phyloP scores from a whole-genome alignment of 1,139 yeast species.

The Lodderomyces jiufengensis region DNA sequence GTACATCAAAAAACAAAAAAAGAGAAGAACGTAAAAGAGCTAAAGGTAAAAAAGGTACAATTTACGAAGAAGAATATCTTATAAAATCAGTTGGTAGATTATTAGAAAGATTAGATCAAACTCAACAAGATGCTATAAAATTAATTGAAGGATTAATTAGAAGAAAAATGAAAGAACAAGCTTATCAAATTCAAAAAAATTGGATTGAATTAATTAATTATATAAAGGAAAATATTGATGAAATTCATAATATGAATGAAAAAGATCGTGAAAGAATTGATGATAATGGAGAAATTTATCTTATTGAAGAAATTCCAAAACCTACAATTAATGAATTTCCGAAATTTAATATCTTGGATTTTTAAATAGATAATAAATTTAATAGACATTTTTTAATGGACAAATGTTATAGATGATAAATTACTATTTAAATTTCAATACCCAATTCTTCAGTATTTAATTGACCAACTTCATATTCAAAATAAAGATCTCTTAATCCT shows the following conservation, averaged over 20 bases:
- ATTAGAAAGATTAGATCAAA: slow-evolving; percentile 73
- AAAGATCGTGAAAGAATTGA: slow-evolving; percentile 84
- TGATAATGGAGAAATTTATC: slow-evolving; percentile 80
- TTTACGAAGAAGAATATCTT: slow-evolving; percentile 94
- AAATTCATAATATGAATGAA: slow-evolving; percentile 77
- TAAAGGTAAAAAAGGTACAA: slow-evolving; percentile 95
- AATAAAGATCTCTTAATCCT: slow-evolving; percentile 23
- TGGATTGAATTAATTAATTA: slow-evolving; percentile 57
- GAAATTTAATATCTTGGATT: slow-evolving; percentile 53
- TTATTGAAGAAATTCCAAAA: slow-evolving; percentile 67
- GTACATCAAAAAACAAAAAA: slow-evolving; percentile 85
- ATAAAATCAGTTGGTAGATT: slow-evolving; percentile 85
- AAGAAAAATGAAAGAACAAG: slow-evolving; percentile 72
- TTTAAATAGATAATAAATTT: slow-evolving; percentile 20
- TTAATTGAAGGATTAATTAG: slow-evolving; percentile 76
- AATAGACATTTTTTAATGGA: not conserved
- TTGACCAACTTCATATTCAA: slow-evolving; percentile 16
- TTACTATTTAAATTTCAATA: not conserved
- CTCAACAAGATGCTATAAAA: slow-evolving; percentile 69
- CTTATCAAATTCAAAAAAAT: slow-evolving; percentile 71
- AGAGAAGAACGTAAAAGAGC: slow-evolving; percentile 96
- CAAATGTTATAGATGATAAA: not conserved
- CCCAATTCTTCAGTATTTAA: slow-evolving; percentile 1
- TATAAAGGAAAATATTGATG: slow-evolving; percentile 58
- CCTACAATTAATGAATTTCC: slow-evolving; percentile 64